Conservation (phyloP, 2,329 filamentous ascomycete species). For the Monilinia aucupariae region DNA sequence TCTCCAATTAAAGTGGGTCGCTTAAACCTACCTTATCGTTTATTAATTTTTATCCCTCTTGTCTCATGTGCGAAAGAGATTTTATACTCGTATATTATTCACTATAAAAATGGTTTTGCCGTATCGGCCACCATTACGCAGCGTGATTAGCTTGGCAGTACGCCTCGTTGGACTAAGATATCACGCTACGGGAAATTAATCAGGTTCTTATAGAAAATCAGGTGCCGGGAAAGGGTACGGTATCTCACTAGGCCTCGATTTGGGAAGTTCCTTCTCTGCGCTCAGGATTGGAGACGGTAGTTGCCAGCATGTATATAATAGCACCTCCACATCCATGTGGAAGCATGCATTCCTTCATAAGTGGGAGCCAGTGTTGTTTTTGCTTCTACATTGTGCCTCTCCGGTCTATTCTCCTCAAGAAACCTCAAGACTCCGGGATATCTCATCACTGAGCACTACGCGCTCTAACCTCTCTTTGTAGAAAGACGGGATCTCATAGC, state of each 20-base stretch:
- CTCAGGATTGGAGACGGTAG: background rate
- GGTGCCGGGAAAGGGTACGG: too few species aligned
- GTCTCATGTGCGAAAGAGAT: too few species aligned
- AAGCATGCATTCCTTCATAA: background rate
- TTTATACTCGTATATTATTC: background rate
- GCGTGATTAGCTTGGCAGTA: background rate
- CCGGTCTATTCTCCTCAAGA: background rate
- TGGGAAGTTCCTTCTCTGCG: background rate
- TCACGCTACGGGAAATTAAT: background rate
- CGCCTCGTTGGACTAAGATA: background rate
- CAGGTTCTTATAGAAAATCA: too few species aligned
- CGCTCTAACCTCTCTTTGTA: background rate
- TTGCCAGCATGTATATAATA: constrained; percentile 2
- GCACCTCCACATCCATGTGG: background rate
- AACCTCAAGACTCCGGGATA: background rate
- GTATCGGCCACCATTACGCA: background rate
- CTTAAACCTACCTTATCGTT: too few species aligned
- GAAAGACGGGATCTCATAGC: background rate
- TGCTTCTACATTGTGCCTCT: background rate
- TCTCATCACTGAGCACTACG: background rate
- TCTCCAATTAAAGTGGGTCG: too few species aligned
- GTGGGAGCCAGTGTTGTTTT: background rate
- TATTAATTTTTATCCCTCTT: too few species aligned
- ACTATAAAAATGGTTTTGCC: background rate
- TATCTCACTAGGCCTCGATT: too few species aligned